Evolutionary conservation across 1,284 basidiomycete species (phyloP).

Genomic region (Heliocybe sulcata): DNA sequence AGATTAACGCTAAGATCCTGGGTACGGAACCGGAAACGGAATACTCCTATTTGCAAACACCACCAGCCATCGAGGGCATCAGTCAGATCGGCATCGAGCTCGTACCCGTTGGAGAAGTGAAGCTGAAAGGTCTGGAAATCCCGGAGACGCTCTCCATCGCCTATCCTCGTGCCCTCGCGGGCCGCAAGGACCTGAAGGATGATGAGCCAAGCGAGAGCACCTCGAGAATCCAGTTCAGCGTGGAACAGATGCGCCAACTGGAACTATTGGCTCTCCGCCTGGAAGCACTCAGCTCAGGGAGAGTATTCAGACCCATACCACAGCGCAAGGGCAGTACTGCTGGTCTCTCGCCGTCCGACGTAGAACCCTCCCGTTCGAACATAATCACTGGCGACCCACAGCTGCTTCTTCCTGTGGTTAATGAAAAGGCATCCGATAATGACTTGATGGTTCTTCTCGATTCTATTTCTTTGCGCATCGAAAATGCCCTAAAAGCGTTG

Average conservation of each 20-base stretch:
- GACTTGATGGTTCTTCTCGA: constrained; percentile 76
- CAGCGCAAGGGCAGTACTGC: constrained; percentile 38
- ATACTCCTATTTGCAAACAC: constrained; percentile 46
- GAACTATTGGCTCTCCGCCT: constrained; percentile 75
- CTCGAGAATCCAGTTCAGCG: constrained; percentile 61
- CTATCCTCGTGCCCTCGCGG: constrained; percentile 74
- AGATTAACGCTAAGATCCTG: constrained; percentile 63
- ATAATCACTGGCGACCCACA: constrained; percentile 55
- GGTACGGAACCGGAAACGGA: constrained; percentile 52
- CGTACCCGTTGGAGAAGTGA: constrained; percentile 80
- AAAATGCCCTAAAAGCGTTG: constrained; percentile 53
- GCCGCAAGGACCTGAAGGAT: constrained; percentile 63
- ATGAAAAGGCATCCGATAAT: constrained; percentile 67
- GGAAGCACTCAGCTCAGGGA: constrained; percentile 70
- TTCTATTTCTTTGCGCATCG: constrained; percentile 68
- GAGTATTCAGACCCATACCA: constrained; percentile 48
- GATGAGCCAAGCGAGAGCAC: constrained; percentile 37
- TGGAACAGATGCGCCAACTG: constrained; percentile 75
- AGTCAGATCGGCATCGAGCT: constrained; percentile 72
- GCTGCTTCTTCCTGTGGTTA: constrained; percentile 65
- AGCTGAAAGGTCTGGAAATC: constrained; percentile 90
- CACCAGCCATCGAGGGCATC: constrained; percentile 62
- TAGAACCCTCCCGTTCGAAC: constrained; percentile 21
- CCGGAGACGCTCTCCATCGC: constrained; percentile 84
- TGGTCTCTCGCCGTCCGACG: constrained; percentile 20